A percentile compares a stretch with the other conserved stretches of the same genome.
phyloP scores from a whole-genome alignment of 805 yeast genomes.

The Pichia californica region DNA sequence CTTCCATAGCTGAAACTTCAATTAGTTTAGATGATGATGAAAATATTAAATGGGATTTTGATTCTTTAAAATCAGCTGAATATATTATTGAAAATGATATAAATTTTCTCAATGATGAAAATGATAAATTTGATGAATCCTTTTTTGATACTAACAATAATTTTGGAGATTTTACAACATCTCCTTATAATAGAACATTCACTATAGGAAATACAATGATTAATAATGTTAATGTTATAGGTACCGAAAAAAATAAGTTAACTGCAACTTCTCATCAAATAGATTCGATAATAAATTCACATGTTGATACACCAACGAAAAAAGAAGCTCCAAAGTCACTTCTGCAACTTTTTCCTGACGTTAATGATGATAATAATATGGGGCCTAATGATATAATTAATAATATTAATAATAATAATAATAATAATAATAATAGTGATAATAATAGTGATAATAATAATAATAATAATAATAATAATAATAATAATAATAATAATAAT shows the following conservation, averaged over 20 bases:
- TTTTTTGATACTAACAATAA: conserved; percentile 6
- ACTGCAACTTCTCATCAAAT: conserved; percentile 13
- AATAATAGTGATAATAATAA: neutral
- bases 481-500: too few relatives aligned
- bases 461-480: too few relatives aligned
- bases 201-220: conserved; percentile 17
- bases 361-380: conserved; percentile 20
- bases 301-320: conserved; percentile 19
- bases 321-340: conserved; percentile 68
- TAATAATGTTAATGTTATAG: conserved; percentile 2
- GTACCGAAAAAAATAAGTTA: neutral
- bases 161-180: conserved; percentile 7
- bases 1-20: conserved; percentile 3
- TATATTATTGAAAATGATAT: conserved; percentile 69
- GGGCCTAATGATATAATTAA: neutral
- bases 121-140: conserved; percentile 14
- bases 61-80: conserved; percentile 67
- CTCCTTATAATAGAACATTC: conserved; percentile 13
- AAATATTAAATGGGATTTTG: conserved; percentile 84
- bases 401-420: neutral
- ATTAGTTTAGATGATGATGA: conserved; percentile 20
- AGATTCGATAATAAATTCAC: conserved; percentile 14
- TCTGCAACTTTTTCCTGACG: conserved; percentile 56
- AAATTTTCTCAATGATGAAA: conserved; percentile 25
- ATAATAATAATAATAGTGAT: neutral